Evolutionary conservation across 306 rosid species (phyloP).

Genomic region (Lathyrus tuberosus): DNA sequence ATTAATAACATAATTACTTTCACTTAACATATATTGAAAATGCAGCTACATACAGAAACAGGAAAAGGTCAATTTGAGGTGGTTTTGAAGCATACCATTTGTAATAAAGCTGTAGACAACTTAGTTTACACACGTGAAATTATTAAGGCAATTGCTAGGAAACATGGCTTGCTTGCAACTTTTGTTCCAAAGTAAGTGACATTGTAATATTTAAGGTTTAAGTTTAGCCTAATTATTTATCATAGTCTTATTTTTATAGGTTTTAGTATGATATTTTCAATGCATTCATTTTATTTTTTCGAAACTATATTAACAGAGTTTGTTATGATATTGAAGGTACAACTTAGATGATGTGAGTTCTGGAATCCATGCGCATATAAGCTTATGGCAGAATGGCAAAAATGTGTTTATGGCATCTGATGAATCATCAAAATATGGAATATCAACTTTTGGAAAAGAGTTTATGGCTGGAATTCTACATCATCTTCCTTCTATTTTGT

Average conservation of each 20-base stretch:
- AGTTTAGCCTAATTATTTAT: background rate
- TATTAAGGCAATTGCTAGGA: constrained; percentile 74
- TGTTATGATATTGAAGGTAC: constrained; percentile 53
- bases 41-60: constrained; percentile 79
- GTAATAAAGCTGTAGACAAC: constrained; percentile 52
- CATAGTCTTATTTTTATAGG: no score
- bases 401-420: constrained; percentile 11
- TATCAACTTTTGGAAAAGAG: no score
- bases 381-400: constrained; percentile 73
- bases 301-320: no score
- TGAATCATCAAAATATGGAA: no score
- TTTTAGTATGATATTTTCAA: no score
- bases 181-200: constrained; percentile 83
- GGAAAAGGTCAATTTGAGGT: constrained; percentile 36
- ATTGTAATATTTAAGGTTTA: no score
- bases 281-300: no score
- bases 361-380: constrained; percentile 83
- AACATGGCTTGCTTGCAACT: constrained; percentile 41
- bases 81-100: constrained; percentile 51
- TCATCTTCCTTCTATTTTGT: constrained; percentile 76
- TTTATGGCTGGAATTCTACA: constrained; percentile 74
- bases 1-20: background rate
- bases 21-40: background rate
- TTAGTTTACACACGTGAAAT: constrained; percentile 72
- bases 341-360: constrained; percentile 79